Evolutionary conservation across 2,329 filamentous ascomycete species (phyloP), one percentile per base, ranked within the genome.

Genomic region (Colletotrichum siamense): DNA sequence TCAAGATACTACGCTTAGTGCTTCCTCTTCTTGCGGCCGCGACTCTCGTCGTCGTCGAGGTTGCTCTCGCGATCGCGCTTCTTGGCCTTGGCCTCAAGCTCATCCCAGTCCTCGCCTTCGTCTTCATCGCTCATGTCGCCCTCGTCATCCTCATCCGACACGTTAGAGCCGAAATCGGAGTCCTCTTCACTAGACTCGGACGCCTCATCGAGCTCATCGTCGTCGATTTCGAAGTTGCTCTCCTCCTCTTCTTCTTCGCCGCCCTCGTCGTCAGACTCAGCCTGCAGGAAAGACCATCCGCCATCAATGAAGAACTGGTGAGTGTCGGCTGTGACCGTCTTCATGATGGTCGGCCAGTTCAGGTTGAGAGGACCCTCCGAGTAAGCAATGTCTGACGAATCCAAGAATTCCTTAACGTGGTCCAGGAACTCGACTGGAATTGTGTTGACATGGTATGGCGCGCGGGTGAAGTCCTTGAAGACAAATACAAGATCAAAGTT

Each of bases 291-390:
- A 3, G 92, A 94, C 97, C 97, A 99, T 62, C 97, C 97, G 36
- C 98, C 97, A 79, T 99, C 96, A 6, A 91, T 92, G 85, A 98
- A 99, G 92, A 99, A 99, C 80, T 94, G 92, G 83, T 99, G 96
- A 3, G 97, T 95, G 83, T 99, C 96, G 44, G 94, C 93, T 24
- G 95, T 96, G 30, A 99, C 96, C 0, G 97, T 99, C 90, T 99
- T 99, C 96, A 99, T 99, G 83, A 99, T 99, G 18, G 96, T 98
- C 13, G 95, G 94, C 97, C 97, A 99, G 89, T 99, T 99, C 73
- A 99, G 90, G 87, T 99, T 99, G 80, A 99, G 92, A 2, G 96
- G 97, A 73, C 97, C 97, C 85, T 99, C 98, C 15, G 93, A 95
- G 88, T 94, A 99, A 22, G 97, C 94, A 82, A 99, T 98, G 82